Evolutionary conservation across 352 stramenopile species (phyloP).

Genomic region (Pythium aristosporum): DNA sequence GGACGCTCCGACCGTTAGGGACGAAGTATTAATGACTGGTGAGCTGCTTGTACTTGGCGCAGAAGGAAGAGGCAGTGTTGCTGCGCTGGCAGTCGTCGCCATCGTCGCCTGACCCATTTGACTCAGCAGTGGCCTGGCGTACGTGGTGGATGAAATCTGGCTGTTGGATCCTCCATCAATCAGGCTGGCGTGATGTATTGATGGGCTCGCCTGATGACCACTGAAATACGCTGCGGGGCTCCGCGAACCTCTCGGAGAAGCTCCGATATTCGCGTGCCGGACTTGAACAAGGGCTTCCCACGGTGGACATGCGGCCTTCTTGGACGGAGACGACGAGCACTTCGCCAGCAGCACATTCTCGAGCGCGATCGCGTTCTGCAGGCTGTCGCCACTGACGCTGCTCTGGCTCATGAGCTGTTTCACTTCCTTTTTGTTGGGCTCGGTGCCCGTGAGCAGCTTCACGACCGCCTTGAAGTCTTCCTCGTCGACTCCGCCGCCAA

Average conservation of each 20-base stretch:
- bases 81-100: neutral
- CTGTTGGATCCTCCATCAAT: neutral
- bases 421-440: slow-evolving; percentile 79
- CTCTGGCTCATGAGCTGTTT: slow-evolving; percentile 62
- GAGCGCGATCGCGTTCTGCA: slow-evolving; percentile 55
- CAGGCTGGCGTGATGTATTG: neutral
- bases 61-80: neutral
- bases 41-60: neutral
- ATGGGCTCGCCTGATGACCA: neutral
- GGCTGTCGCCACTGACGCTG: slow-evolving; percentile 37
- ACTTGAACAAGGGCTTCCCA: slow-evolving; percentile 79
- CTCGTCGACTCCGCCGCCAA: slow-evolving; percentile 55
- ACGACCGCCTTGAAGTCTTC: slow-evolving; percentile 78
- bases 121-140: neutral
- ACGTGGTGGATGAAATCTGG: neutral
- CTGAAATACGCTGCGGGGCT: slow-evolving; percentile 2
- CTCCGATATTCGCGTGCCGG: slow-evolving; percentile 51
- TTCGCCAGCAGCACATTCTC: slow-evolving; percentile 77
- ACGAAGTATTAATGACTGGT: neutral
- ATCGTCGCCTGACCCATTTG: neutral
- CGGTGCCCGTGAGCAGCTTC: slow-evolving; percentile 68
- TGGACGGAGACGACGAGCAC: slow-evolving; percentile 66
- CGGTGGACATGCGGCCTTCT: slow-evolving; percentile 63
- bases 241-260: neutral
- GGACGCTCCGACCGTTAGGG: neutral